phyloP scores from a whole-genome alignment of 2,329 filamentous ascomycete species.

The Microdochium nivale region DNA sequence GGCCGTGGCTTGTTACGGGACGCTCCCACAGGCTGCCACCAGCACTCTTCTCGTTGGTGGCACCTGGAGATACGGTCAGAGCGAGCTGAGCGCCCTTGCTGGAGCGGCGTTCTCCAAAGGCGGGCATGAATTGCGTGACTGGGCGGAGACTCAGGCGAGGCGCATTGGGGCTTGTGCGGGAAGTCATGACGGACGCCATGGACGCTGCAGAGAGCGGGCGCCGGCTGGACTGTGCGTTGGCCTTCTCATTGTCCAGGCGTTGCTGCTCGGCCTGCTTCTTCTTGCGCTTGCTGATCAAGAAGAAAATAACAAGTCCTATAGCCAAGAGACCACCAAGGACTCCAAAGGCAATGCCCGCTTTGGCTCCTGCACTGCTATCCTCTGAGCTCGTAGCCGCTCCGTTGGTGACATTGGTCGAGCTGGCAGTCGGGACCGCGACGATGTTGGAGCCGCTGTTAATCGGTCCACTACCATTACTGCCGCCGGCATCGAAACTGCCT shows the following conservation, averaged over 20 bases:
- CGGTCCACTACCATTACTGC: conserved; percentile 7
- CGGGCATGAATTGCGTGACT: conserved; percentile 73
- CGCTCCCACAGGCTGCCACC: conserved; percentile 38
- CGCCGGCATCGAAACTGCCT: background rate
- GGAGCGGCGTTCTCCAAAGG: conserved; percentile 44
- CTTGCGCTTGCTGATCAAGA: conserved; percentile 62
- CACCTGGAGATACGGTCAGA: conserved; percentile 19
- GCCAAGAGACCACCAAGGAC: conserved; percentile 62
- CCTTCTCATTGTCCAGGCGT: conserved; percentile 58
- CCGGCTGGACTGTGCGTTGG: conserved; percentile 28
- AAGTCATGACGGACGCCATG: conserved; percentile 19
- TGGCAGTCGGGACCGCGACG: conserved; percentile 10
- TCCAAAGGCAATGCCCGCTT: conserved; percentile 80
- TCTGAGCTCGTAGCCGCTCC: conserved; percentile 47
- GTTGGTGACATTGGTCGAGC: conserved; percentile 21
- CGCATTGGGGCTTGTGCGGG: conserved; percentile 44
- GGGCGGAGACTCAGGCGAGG: conserved; percentile 81
- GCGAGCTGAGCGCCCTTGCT: conserved; percentile 39
- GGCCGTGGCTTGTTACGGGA: conserved; percentile 31
- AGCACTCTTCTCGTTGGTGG: conserved; percentile 14
- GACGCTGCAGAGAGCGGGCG: conserved; percentile 17
- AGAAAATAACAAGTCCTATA: conserved; percentile 59
- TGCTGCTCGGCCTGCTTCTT: conserved; percentile 50
- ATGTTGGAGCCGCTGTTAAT: conserved; percentile 11
- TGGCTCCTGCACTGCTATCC: conserved; percentile 35